These are phyloP conservation scores for Daldinia vernicosa DNA, from an alignment of 495 filamentous ascomycete genomes.

Conservation along the genomic window DNA sequence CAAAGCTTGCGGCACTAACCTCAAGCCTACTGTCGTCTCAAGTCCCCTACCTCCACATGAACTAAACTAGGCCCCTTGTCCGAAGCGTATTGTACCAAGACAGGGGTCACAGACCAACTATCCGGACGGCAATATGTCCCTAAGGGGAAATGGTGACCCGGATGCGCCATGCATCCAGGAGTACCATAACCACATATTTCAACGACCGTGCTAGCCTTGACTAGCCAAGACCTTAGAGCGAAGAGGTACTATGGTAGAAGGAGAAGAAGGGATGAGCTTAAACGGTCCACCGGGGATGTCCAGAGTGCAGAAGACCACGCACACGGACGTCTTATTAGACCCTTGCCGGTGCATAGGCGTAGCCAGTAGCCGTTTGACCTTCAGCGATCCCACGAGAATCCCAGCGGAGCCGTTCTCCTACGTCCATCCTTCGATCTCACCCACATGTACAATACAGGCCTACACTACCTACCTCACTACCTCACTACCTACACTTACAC, in stretches of 20 bases:
- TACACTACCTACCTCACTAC: background rate
- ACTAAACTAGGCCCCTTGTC: slow-evolving; percentile 46
- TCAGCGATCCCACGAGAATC: slow-evolving; percentile 46
- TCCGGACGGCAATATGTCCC: slow-evolving; percentile 44
- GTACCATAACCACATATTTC: slow-evolving; percentile 29
- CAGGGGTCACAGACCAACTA: slow-evolving; percentile 48
- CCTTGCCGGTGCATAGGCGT: slow-evolving; percentile 42
- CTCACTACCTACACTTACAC: background rate
- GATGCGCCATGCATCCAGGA: slow-evolving; percentile 44
- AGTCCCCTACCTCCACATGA: slow-evolving; percentile 45
- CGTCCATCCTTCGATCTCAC: slow-evolving; percentile 47
- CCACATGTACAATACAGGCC: slow-evolving; percentile 11
- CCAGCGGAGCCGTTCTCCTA: slow-evolving; percentile 44
- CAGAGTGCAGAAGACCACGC: slow-evolving; percentile 43
- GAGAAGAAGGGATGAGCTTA: slow-evolving; percentile 45
- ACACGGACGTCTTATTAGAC: slow-evolving; percentile 43
- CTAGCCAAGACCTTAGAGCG: slow-evolving; percentile 36
- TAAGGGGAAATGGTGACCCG: slow-evolving; percentile 47
- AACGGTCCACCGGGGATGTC: slow-evolving; percentile 44
- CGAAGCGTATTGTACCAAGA: slow-evolving; percentile 47
- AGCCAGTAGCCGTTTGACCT: slow-evolving; percentile 46
- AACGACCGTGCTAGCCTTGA: slow-evolving; percentile 27
- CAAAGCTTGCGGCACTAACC: slow-evolving; percentile 49
- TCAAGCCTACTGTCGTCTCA: slow-evolving; percentile 59
- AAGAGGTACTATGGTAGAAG: slow-evolving; percentile 27